Conservation (phyloP, 257 asterid species). For the Nicotiana noctiflora region DNA sequence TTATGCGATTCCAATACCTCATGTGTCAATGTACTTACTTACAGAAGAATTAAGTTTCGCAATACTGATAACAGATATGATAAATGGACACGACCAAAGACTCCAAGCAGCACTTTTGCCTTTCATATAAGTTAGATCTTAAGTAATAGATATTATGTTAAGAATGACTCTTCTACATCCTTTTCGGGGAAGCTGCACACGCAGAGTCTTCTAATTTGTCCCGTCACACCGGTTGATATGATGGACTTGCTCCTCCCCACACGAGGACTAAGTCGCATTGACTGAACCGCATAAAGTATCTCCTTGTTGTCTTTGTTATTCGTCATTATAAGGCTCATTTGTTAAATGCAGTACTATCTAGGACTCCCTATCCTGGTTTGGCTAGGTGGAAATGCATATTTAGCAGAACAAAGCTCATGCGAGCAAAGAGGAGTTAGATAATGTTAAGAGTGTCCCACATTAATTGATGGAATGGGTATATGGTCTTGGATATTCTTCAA, state of each 20-base stretch:
- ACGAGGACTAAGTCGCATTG: background rate
- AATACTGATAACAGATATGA: background rate
- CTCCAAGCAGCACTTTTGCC: background rate
- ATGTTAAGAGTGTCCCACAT: too few species aligned
- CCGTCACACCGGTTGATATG: background rate
- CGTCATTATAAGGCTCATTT: background rate
- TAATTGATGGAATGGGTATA: background rate
- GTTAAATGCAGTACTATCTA: background rate
- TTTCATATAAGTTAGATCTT: background rate
- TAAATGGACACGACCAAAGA: background rate
- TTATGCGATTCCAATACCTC: background rate
- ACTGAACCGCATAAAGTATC: background rate
- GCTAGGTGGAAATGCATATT: background rate
- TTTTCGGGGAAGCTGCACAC: background rate
- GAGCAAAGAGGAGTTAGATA: background rate
- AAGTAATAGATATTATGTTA: background rate
- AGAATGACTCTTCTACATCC: background rate
- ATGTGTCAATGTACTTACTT: background rate
- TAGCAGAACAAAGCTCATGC: background rate
- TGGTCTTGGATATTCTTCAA: background rate
- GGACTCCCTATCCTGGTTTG: background rate
- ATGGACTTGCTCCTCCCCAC: background rate
- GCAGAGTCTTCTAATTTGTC: background rate
- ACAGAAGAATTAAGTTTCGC: background rate
- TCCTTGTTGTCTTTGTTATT: background rate